phyloP scores from a whole-genome alignment of 208 protist genomes.

The Leishmania amazonensis region DNA sequence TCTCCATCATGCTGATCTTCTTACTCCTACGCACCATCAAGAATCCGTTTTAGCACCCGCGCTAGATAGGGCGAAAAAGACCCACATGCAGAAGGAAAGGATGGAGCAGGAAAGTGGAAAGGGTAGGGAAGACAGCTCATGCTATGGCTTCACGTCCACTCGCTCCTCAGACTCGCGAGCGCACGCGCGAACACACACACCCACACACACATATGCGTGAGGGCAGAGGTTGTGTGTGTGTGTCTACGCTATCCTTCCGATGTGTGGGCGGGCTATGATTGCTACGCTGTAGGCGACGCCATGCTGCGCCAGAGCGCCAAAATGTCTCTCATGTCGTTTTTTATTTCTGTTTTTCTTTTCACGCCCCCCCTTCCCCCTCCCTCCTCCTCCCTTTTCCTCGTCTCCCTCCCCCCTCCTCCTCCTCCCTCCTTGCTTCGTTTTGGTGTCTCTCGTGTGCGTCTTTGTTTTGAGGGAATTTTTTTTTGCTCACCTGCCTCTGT shows the following conservation, averaged over 20 bases:
- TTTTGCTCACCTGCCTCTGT: neutral
- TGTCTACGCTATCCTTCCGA: neutral
- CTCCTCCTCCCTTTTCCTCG: neutral
- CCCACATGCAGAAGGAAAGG: neutral
- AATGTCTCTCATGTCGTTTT: neutral
- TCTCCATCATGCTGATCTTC: constrained; percentile 23
- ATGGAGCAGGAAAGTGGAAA: neutral
- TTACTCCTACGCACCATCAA: constrained; percentile 24
- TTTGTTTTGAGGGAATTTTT: too few species aligned
- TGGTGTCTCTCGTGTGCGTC: too few species aligned
- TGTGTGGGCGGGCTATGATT: neutral
- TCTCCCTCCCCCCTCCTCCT: neutral
- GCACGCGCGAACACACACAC: neutral
- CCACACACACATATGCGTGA: neutral
- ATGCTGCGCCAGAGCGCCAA: neutral
- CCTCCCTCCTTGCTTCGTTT: too few species aligned
- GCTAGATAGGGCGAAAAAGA: neutral
- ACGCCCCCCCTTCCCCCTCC: neutral
- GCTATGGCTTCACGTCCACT: neutral
- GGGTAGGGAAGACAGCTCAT: neutral
- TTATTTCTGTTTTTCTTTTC: constrained; percentile 5
- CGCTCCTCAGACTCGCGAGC: neutral
- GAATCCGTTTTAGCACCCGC: constrained; percentile 18
- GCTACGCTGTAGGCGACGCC: neutral
- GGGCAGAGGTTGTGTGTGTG: neutral